These are phyloP conservation scores for Plasmodium yoelii DNA, from an alignment of 169 alveolate species.

Conservation along the genomic window DNA sequence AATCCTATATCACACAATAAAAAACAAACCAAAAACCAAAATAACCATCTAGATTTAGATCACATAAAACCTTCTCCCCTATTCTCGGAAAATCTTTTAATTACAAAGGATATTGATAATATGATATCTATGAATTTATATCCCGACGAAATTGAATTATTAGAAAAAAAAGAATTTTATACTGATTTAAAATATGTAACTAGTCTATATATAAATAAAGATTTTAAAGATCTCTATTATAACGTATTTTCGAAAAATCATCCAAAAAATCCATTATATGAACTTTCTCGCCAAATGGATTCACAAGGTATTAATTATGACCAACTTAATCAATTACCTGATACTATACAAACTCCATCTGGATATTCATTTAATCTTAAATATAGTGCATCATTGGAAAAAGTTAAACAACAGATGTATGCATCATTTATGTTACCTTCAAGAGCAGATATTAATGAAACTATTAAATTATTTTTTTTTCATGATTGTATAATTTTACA, in stretches of 20 bases:
- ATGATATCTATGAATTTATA: background rate
- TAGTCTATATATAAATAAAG: constrained; percentile 24
- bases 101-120: background rate
- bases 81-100: background rate
- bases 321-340: background rate
- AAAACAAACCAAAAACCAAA: background rate
- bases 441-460: constrained; percentile 41
- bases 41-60: background rate
- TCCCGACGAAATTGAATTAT: constrained; percentile 19
- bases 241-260: constrained; percentile 23
- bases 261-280: constrained; percentile 25
- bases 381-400: constrained; percentile 18
- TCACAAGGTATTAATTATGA: constrained; percentile 18
- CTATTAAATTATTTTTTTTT: constrained; percentile 22
- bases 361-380: background rate
- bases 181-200: constrained; percentile 9
- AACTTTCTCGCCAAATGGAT: constrained; percentile 1
- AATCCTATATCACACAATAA: background rate
- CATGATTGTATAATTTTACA: constrained; percentile 21
- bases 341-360: background rate
- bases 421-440: constrained; percentile 3
- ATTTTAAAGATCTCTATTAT: constrained; percentile 23
- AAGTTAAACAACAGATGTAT: constrained; percentile 15
- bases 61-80: background rate
- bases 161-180: constrained; percentile 4